Evolutionary conservation across 2,329 filamentous ascomycete genomes (phyloP).

Genomic region (Aureobasidium pullulans): DNA sequence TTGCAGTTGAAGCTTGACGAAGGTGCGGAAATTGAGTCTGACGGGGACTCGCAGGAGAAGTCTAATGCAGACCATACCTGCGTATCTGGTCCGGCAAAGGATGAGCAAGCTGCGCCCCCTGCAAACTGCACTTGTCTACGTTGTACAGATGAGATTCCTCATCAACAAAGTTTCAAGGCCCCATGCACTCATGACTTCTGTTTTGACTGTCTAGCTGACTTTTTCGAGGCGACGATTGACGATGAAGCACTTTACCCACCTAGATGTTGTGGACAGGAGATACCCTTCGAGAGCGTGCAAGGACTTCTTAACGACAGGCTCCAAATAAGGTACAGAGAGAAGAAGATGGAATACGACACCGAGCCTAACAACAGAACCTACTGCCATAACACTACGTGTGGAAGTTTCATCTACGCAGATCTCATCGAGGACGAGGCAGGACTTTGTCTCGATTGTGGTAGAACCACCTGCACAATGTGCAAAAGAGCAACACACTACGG

Average conservation of each 20-base stretch:
- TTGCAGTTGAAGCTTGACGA: too few species aligned
- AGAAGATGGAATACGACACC: background rate
- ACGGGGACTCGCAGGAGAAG: too few species aligned
- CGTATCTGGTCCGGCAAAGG: too few species aligned
- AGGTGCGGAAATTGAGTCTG: too few species aligned
- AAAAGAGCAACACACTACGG: background rate
- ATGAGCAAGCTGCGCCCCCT: too few species aligned
- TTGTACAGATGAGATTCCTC: too few species aligned
- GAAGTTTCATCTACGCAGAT: background rate
- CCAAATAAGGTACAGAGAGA: background rate
- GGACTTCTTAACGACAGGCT: background rate
- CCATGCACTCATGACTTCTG: background rate
- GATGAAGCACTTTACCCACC: background rate
- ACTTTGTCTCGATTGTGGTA: background rate
- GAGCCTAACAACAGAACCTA: background rate
- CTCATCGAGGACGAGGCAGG: background rate
- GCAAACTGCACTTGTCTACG: too few species aligned
- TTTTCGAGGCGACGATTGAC: background rate
- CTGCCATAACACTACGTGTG: background rate
- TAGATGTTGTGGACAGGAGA: background rate
- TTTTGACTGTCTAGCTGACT: background rate
- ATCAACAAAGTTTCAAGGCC: background rate
- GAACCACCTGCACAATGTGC: background rate
- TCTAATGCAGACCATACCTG: too few species aligned
- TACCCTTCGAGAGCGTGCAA: background rate